Percentiles rank a stretch among this genome's conserved stretches.
Evolutionary conservation across 1,284 basidiomycete species (phyloP).

Genomic region (Exobasidium rhododendri): DNA sequence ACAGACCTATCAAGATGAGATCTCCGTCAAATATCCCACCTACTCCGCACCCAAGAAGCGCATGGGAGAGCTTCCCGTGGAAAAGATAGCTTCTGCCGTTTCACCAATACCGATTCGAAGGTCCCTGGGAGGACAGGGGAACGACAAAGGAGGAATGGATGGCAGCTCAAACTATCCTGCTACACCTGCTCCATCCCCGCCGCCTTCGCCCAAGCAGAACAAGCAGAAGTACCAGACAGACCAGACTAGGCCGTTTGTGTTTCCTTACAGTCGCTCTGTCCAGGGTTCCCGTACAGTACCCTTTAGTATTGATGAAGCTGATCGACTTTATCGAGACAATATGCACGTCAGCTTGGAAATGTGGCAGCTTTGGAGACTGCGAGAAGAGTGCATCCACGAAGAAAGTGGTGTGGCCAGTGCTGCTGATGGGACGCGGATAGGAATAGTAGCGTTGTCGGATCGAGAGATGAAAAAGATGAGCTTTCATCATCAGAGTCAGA

Average conservation of each 20-base stretch:
- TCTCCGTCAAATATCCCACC: conserved; percentile 53
- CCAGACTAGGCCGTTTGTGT: conserved; percentile 86
- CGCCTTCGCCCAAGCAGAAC: conserved; percentile 81
- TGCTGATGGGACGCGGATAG: conserved; percentile 36
- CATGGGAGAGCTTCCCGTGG: conserved; percentile 54
- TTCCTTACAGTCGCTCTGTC: conserved; percentile 73
- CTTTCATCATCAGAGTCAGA: neutral
- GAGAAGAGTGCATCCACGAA: conserved; percentile 88
- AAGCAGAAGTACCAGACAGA: conserved; percentile 99
- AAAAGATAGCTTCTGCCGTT: conserved; percentile 43
- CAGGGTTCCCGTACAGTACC: conserved; percentile 67
- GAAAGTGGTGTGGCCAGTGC: conserved; percentile 85
- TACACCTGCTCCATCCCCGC: conserved; percentile 80
- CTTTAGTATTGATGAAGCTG: conserved; percentile 91
- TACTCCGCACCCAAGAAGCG: conserved; percentile 57
- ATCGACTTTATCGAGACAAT: conserved; percentile 81
- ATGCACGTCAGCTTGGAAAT: conserved; percentile 85
- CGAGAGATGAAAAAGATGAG: neutral
- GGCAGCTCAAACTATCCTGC: conserved; percentile 61
- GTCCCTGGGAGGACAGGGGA: conserved; percentile 23
- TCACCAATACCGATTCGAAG: conserved; percentile 41
- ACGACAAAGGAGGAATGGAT: conserved; percentile 70
- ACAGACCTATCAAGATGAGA: conserved; percentile 46
- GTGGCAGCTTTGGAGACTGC: conserved; percentile 88
- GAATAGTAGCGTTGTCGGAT: conserved; percentile 21